phyloP scores from a whole-genome alignment of 176 grass and related monocot species.

The Hsuehochloa calcarea region DNA sequence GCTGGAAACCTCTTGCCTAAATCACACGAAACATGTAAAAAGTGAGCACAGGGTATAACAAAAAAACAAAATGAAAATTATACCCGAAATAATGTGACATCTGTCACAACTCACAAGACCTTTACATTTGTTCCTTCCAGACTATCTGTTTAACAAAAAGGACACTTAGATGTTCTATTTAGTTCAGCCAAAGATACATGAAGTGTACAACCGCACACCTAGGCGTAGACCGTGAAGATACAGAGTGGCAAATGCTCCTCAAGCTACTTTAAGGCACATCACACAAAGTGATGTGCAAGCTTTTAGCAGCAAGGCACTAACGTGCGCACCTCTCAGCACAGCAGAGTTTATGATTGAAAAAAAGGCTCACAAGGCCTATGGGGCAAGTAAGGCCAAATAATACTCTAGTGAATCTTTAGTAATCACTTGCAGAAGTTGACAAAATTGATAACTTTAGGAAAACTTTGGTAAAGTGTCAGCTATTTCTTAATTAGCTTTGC shows the following conservation, averaged over 20 bases:
- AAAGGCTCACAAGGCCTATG: background rate
- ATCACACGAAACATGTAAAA: conserved; percentile 17
- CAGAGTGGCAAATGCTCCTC: background rate
- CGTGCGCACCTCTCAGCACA: background rate
- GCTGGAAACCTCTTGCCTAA: conserved; percentile 81
- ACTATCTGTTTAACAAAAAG: background rate
- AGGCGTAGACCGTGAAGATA: background rate
- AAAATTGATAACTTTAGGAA: background rate
- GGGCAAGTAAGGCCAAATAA: background rate
- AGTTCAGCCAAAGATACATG: background rate
- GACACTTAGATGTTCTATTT: background rate
- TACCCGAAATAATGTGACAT: background rate
- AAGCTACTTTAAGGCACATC: background rate
- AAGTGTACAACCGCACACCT: background rate
- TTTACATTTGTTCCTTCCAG: background rate
- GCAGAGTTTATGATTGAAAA: background rate
- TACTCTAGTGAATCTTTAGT: background rate
- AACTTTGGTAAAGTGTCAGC: background rate
- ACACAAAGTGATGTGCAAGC: background rate
- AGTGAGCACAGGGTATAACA: background rate
- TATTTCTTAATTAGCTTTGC: background rate
- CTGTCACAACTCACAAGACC: background rate
- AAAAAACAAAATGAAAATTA: background rate
- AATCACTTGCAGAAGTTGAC: background rate
- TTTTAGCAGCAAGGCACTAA: background rate